These are phyloP conservation scores for Nemania serpens DNA, from an alignment of 2,329 filamentous ascomycete genomes.

Conservation along the genomic window DNA sequence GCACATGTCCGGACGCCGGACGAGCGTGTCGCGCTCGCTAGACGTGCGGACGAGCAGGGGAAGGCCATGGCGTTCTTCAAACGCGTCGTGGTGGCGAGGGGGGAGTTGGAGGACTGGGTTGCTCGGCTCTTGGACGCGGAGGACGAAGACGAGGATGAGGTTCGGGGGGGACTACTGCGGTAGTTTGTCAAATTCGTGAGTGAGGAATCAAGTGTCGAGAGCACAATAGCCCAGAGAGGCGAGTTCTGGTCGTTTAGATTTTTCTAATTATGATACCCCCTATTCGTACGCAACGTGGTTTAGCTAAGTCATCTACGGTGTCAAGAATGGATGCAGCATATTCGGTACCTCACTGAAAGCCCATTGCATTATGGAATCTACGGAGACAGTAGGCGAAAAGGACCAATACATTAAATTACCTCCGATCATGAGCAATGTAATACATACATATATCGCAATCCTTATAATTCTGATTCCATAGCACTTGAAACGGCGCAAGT, in stretches of 20 bases:
- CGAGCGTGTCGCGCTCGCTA: constrained; percentile 36
- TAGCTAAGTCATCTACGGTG: not conserved
- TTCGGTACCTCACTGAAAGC: not conserved
- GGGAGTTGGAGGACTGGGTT: constrained; percentile 42
- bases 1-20: constrained; percentile 30
- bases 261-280: constrained; percentile 17
- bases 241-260: not conserved
- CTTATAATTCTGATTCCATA: not conserved
- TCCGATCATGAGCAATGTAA: not conserved
- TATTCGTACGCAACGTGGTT: not conserved
- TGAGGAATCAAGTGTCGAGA: not conserved
- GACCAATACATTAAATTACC: not conserved
- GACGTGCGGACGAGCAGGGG: constrained; percentile 43
- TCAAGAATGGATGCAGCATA: not conserved
- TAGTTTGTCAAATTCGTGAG: not conserved
- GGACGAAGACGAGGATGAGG: constrained; percentile 41
- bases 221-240: not conserved
- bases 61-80: constrained; percentile 46
- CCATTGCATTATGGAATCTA: not conserved
- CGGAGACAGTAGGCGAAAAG: not conserved
- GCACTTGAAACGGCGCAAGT: not conserved
- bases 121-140: constrained; percentile 36
- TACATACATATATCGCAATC: constrained; percentile 4
- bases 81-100: constrained; percentile 43
- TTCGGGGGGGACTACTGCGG: constrained; percentile 24